Base-by-base conservation (phyloP, 2,329 filamentous ascomycete genomes). In the Elsinoe perseae region DNA sequence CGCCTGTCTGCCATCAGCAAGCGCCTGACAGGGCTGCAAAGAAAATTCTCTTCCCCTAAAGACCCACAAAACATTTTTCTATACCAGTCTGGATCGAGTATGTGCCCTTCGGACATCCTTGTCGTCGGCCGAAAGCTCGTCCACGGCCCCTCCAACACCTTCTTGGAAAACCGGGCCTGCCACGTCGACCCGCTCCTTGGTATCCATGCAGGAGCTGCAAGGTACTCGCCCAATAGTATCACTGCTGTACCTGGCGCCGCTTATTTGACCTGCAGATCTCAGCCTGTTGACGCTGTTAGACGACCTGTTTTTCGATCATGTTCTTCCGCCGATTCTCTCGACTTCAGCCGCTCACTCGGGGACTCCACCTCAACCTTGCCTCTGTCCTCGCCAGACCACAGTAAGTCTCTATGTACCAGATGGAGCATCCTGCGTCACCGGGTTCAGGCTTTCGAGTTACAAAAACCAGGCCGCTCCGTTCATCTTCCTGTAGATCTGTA, bases 11-110 rank as follows among this genome's bases (percentile, higher is more conserved):
- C 32, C 32, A 36, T 36, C n/a, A n/a, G n/a, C n/a, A n/a, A n/a
- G n/a, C n/a, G 32, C 28, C 28, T 30, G 32, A 14, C 32, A 36
- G n/a, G 32, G 32, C 32, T 36, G 32, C 28, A 30, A 48, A 48
- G 18, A 48, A 48, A 48, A 27, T 48, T n/a, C 28, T 25, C 16
- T 3, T 9, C 20, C 23, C 18, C 23, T 10, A 16, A 23, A 16
- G 43, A 48, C 43, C 43, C 43, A 48, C 43, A 48, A 14, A 36
- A 36, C 28, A 36, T 30, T 48, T 28, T 48, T 28, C 43, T 48
- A 48, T 48, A 48, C 43, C 43, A 48, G 18, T 28, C 43, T 48
- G 18, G 2, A 48, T 48, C 43, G 21, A 48, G 38, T 28, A 48
- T 16, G 20, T 48, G 14, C 23, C 43, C 48, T 38, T 21, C 25